Conservation (phyloP, 805 yeast genomes). For the Metschnikowia kofuensis region DNA sequence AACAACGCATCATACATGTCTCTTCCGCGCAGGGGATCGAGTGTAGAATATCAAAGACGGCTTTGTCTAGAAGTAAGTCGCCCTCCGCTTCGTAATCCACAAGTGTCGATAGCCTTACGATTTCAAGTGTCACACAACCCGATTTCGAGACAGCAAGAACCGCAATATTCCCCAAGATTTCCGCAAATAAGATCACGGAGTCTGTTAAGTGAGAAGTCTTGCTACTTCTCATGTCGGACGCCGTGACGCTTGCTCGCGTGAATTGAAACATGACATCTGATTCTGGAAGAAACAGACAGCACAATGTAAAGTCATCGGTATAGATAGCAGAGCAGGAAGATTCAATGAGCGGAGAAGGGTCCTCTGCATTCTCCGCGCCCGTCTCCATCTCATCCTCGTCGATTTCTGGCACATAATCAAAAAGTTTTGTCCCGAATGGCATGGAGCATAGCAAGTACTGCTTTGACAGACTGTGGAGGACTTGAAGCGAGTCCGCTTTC, state of each 20-base stretch:
- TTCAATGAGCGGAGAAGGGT: conserved; percentile 25
- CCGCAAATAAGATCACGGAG: conserved; percentile 7
- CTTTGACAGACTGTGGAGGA: conserved; percentile 17
- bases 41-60: background rate
- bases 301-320: conserved; percentile 17
- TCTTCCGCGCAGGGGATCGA: background rate
- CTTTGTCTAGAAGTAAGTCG: background rate
- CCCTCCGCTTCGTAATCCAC: background rate
- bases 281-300: conserved; percentile 12
- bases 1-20: conserved; percentile 5
- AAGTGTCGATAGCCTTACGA: background rate
- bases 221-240: conserved; percentile 20
- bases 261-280: conserved; percentile 26
- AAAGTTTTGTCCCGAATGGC: conserved; percentile 36
- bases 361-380: conserved; percentile 6
- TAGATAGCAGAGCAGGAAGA: conserved; percentile 19
- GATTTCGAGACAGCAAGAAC: background rate
- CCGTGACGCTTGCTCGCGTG: conserved; percentile 19
- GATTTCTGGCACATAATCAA: conserved; percentile 29
- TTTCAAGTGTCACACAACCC: conserved; percentile 1
- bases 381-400: conserved; percentile 26
- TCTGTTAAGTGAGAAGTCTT: background rate
- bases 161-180: conserved; percentile 3
- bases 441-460: conserved; percentile 33
- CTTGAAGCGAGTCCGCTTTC: conserved; percentile 24